Conservation (phyloP, 169 alveolate species). For the Neospora caninum region DNA sequence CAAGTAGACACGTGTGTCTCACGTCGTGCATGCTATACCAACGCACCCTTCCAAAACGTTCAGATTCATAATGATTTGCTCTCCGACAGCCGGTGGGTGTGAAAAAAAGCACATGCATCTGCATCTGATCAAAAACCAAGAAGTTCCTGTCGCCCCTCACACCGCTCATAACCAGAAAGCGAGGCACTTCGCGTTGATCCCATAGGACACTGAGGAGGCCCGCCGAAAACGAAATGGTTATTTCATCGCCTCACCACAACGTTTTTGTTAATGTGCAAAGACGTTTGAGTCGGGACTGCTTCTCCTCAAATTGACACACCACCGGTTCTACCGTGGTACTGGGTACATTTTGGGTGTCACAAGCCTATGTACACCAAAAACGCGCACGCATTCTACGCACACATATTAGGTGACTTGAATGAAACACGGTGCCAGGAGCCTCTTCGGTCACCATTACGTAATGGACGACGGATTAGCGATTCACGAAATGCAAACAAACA, state of each 20-base stretch:
- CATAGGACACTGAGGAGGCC: background rate
- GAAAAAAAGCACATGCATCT: background rate
- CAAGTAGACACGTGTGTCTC: background rate
- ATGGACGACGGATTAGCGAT: background rate
- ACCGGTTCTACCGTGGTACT: background rate
- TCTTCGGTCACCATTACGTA: background rate
- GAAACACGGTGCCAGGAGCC: background rate
- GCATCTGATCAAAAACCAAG: too few relatives aligned
- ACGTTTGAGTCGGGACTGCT: background rate
- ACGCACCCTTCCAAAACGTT: background rate
- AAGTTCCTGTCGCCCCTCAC: too few relatives aligned
- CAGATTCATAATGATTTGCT: background rate
- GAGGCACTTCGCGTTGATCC: background rate
- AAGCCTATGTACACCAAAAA: background rate
- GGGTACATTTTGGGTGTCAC: background rate
- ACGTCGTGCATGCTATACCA: background rate
- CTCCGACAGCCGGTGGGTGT: background rate
- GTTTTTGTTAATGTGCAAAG: background rate
- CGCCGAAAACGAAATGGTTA: background rate
- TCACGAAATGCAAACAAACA: background rate
- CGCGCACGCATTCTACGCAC: background rate
- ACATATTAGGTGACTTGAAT: background rate
- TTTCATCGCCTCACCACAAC: background rate
- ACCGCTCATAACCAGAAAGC: background rate
- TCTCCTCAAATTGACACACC: background rate